Base-by-base conservation (phyloP, 2,329 filamentous ascomycete genomes). In the Colletotrichum sp. region DNA sequence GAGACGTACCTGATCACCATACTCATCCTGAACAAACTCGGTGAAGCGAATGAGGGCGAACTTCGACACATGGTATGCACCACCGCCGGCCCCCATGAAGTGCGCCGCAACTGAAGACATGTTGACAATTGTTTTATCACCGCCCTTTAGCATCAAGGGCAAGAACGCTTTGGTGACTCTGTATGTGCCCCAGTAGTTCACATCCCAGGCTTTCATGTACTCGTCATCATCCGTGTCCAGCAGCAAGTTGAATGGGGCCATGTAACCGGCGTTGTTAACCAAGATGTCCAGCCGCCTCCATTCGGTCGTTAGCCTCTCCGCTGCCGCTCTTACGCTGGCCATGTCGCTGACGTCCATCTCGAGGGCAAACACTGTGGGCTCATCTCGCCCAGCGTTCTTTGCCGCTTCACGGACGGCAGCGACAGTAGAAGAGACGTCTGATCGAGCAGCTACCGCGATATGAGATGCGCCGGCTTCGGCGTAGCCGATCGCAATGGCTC, bases 391-490 rank as follows among this genome's bases (percentile, higher is more conserved):
- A 0, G 84, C 84, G 3, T 75, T 74, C 3, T 77, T 77, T 3
- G 84, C 84, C 4, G 84, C 85, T 12, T 81, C 78, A 12, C 82
- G 81, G 4, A 88, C 86, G 7, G 80, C 81, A 3, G 79, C 75
- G 79, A 78, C 73, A 0, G 88, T 80, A 1, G 83, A 81, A 7
- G 83, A 79, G 7, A 90, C 83, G n/a, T 83, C 79, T 4, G 88
- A 89, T 26, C 92, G 88, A 1, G 90, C 91, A 8, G 84, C 87
- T 24, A 93, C 83, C 18, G 88, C 88, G 72, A 93, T 90, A 32
- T 83, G 81, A 1, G 87, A 85, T 34, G 87, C 88, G 6, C 89
- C 89, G 6, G 91, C 90, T 78, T 84, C 84, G 24, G 90, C 91
- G 78, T 88, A 93, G 12, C 89, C 88, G n/a, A 90, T 79, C 2